Evolutionary conservation across 2,329 filamentous ascomycete species (phyloP).

Genomic region (Hymenoscyphus repandus): DNA sequence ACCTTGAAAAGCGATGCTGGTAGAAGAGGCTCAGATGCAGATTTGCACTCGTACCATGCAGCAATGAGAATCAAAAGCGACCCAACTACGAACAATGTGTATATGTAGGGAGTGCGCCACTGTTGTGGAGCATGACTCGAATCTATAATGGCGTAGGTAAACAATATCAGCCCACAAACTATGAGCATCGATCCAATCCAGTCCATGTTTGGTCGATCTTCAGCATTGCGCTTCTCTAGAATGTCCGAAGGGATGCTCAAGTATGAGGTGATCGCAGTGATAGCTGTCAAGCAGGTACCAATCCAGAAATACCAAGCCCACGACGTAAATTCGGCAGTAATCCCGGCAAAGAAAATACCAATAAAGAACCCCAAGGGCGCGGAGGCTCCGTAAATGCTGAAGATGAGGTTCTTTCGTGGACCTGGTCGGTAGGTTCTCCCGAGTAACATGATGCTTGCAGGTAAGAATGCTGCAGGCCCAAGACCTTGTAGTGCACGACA

Average conservation of each 20-base stretch:
- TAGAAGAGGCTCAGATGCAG: slow-evolving; percentile 62
- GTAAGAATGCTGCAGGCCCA: slow-evolving; percentile 66
- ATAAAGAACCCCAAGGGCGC: slow-evolving; percentile 50
- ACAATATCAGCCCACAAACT: slow-evolving; percentile 59
- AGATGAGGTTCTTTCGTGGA: slow-evolving; percentile 62
- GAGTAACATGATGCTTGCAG: slow-evolving; percentile 61
- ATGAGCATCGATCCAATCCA: slow-evolving; percentile 59
- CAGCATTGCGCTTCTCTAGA: slow-evolving; percentile 29
- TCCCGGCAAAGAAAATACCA: slow-evolving; percentile 61
- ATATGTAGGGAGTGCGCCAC: slow-evolving; percentile 72
- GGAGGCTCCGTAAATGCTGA: slow-evolving; percentile 51
- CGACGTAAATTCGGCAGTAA: slow-evolving; percentile 51
- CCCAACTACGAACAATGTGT: slow-evolving; percentile 58
- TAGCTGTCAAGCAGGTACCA: slow-evolving; percentile 46
- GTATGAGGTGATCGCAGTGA: slow-evolving; percentile 42
- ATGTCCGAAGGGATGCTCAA: slow-evolving; percentile 46
- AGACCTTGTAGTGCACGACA: slow-evolving; percentile 71
- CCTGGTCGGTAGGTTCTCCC: slow-evolving; percentile 62
- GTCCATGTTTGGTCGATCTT: slow-evolving; percentile 54
- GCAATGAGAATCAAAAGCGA: slow-evolving; percentile 52
- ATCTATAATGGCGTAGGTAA: slow-evolving; percentile 72
- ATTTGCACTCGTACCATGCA: slow-evolving; percentile 68
- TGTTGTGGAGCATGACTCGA: slow-evolving; percentile 61
- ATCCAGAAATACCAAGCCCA: slow-evolving; percentile 70
- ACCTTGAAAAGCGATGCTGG: slow-evolving; percentile 65